phyloP scores from a whole-genome alignment of 2,329 filamentous ascomycete species.

The Berkeleyomyces basicola region DNA sequence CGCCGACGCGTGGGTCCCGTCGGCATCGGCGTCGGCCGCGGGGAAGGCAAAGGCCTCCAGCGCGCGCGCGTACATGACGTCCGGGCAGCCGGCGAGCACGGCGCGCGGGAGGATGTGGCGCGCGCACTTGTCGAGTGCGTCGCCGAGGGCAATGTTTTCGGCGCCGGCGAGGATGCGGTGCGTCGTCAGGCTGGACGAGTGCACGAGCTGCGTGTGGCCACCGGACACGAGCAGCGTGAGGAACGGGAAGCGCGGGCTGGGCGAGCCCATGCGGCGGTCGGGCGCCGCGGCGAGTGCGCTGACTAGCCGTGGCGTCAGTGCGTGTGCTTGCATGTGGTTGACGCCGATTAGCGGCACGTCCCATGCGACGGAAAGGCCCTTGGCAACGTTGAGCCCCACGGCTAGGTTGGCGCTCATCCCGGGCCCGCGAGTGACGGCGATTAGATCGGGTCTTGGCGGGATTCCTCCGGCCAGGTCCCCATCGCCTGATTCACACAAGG shows the following conservation, averaged over 20 bases:
- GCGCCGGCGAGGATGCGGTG: slow-evolving; percentile 61
- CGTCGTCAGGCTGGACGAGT: slow-evolving; percentile 48
- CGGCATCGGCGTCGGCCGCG: slow-evolving; percentile 14
- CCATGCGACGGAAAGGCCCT: slow-evolving; percentile 75
- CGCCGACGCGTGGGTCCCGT: not conserved
- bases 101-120: slow-evolving; percentile 53
- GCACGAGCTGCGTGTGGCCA: slow-evolving; percentile 76
- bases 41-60: slow-evolving; percentile 71
- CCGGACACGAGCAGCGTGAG: slow-evolving; percentile 79
- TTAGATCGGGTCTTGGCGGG: slow-evolving; percentile 48
- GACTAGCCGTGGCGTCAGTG: slow-evolving; percentile 69
- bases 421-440: slow-evolving; percentile 80
- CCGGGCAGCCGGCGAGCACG: slow-evolving; percentile 35
- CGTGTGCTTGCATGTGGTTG: slow-evolving; percentile 96
- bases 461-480: slow-evolving; percentile 17
- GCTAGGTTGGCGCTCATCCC: slow-evolving; percentile 70
- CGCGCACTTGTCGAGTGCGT: slow-evolving; percentile 76
- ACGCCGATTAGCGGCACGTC: slow-evolving; percentile 67
- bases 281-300: slow-evolving; percentile 32
- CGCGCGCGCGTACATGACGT: slow-evolving; percentile 63
- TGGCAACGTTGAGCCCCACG: slow-evolving; percentile 67
- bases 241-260: slow-evolving; percentile 49
- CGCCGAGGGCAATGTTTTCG: slow-evolving; percentile 72
- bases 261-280: not conserved
- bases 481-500: not conserved